Base-by-base conservation (phyloP, 164 flowering plant species). In the Brasenia schreberi region DNA sequence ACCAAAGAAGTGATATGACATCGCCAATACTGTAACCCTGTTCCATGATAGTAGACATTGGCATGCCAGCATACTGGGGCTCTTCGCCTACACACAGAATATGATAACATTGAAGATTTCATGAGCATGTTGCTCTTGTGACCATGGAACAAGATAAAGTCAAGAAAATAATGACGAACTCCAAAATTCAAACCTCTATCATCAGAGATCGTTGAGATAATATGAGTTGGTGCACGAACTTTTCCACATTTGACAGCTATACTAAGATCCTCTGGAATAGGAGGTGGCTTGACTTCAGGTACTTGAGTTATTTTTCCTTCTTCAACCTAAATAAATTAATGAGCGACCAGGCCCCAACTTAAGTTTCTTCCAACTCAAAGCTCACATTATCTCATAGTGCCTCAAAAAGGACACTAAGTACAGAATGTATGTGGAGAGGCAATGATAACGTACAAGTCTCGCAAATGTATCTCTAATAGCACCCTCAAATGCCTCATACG, bases 161-260 rank as follows among this genome's bases (percentile, higher is more conserved):
- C 52, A n/a, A n/a, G n/a, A n/a, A n/a, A n/a, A n/a, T n/a, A n/a
- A n/a, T 44, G 10, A 5, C 2, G 53, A 1, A 12, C 5, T 45
- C 53, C 53, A 45, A 45, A 1, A 62, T 58, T 18, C 68, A 43
- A 66, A 92, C 97, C 99, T 82, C 97, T 83, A 69, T 95, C 99
- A 76, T 95, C 97, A 69, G 97, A 95, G 75, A 95, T 95, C 66
- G 97, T 95, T 59, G 99, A 95, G 62, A 95, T 87, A 67, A 92
- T 88, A 72, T 95, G 97, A 72, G 97, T 95, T 65, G 97, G 97
- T 71, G 97, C 97, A n/a, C 97, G 92, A 69, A 95, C 97, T 87
- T 90, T 95, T 49, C 99, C 97, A 70, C 96, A 89, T 77, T 92
- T 92, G 69, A 95, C 89, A 64, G 97, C 97, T 42, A 69, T 68